Evolutionary conservation across 108 stramenopile species (phyloP), one percentile per base, ranked within the genome.

Genomic region (Skeletonema marinoi): DNA sequence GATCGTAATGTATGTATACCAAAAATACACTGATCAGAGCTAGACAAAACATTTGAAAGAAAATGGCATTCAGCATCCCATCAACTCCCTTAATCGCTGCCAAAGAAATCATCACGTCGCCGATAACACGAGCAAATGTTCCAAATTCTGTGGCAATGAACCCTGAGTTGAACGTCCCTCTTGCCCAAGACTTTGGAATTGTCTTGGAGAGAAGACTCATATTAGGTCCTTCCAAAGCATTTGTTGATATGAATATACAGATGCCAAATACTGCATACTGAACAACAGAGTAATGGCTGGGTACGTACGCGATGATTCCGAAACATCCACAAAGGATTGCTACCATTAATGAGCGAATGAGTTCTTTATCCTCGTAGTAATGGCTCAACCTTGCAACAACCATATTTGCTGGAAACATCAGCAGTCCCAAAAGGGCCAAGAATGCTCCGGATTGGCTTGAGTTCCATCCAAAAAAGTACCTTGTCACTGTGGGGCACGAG

Each of bases 91-190:
- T 56, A 25, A 29, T 10, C 54, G 54, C 54, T 64, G 63, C 63
- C 32, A 39, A 19, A 2, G 21, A 25, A 29, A 64, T 35, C 36
- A 35, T 50, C 33, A 88, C 51, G 64, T 90, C 89, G 38, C 89
- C 89, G 12, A 87, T 69, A 3, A 76, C 85, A 68, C 96, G 78
- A 25, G 92, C 96, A n/a, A 89, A 76, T 7, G 94, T 97, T 10
- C 96, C 96, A 0, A 92, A 85, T 75, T 97, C 96, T 16, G 96
- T 97, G n/a, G 92, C 92, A 36, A 97, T 70, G 31, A 97, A 84
- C 1, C 96, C 96, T 62, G 79, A 68, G 69, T 97, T 97, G 80
- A 92, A 93, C 4, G 84, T 89, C 16, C 96, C 96, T 62, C 72
- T 80, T n/a, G 92, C 92, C 78, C 91, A 89, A 33, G 69, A 61